These are phyloP conservation scores for Venturiaceae sp. DNA, from an alignment of 2,329 filamentous ascomycete species.

Conservation along the genomic window DNA sequence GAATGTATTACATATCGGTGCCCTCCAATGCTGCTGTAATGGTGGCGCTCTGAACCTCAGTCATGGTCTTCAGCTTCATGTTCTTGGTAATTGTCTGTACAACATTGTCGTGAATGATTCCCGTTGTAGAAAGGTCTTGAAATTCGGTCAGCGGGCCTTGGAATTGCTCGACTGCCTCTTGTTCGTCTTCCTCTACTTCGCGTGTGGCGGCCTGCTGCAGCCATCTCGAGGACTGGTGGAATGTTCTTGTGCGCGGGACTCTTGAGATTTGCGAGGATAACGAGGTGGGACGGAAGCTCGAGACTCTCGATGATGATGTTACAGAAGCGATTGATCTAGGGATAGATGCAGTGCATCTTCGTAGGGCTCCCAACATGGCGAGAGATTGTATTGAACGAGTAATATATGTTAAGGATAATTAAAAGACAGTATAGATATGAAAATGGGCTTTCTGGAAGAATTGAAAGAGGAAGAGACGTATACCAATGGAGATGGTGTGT, in stretches of 20 bases:
- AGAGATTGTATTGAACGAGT: background rate
- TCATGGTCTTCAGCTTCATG: conserved; percentile 80
- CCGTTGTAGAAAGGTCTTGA: conserved; percentile 29
- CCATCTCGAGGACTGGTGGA: background rate
- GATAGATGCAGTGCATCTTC: conserved; percentile 29
- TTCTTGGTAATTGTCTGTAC: conserved; percentile 58
- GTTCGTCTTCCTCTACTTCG: background rate
- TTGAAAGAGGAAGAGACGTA: background rate
- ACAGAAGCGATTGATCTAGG: conserved; percentile 21
- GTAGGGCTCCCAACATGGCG: conserved; percentile 36
- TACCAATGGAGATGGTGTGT: background rate
- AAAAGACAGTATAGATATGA: background rate
- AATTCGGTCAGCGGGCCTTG: conserved; percentile 29
- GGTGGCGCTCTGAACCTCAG: conserved; percentile 78
- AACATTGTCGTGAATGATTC: conserved; percentile 53
- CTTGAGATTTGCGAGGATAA: background rate
- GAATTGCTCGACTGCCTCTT: conserved; percentile 11
- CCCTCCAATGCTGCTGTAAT: conserved; percentile 73
- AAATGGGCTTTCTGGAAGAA: background rate
- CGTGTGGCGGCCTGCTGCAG: background rate
- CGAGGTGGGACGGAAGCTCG: background rate
- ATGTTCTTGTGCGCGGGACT: background rate
- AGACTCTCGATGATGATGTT: conserved; percentile 13
- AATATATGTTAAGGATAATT: background rate
- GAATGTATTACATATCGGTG: conserved; percentile 60